Base-by-base conservation (phyloP, 179 eudicot species). In the Drosera spatulata region DNA sequence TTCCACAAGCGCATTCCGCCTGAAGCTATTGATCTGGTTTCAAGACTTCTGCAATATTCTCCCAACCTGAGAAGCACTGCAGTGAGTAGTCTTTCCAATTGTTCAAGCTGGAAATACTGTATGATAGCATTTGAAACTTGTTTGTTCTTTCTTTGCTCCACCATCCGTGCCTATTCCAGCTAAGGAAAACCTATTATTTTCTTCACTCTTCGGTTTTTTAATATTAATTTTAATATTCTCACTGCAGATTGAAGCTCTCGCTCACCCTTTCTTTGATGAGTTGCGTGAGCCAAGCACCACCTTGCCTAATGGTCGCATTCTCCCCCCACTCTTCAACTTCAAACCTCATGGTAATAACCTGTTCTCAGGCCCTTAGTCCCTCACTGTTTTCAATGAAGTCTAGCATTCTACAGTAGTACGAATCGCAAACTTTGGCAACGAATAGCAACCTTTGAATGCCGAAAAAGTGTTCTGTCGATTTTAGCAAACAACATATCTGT, bases 1-100 rank as follows among this genome's bases (percentile, higher is more conserved):
- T 90, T 90, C 75, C 87, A 87, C 69, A 90, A 87, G 59, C 89
- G 93, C 69, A 90, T 83, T 83, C 93, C 97, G 41, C 95, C 93
- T 54, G 95, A 90, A 75, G 97, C 97, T 55, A 91, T 89, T 45
- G 97, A 89, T 79, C 93, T 89, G 14, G 95, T 89, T 53, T 89
- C 97, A 44, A 77, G 95, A 69, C 84, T 90, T 58, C 71, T 90
- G 63, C 97, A 90, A 65, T 90, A 90, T 79, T 87, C 95, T 51
- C 97, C 97, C 8, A 80, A 85, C 64, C 79, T 90, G 51, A 82
- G 97, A 7, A 75, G 87, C 79, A 64, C 95, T 51, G 95, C 95
- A 80, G 97, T 90, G 67, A 87, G 15, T n/a, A n/a, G n/a, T 50
- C 13, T 42, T 22, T 22, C 33, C 33, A 54, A 39, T 11, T 39